Percentiles rank a stretch among this genome's conserved stretches.
phyloP scores from a whole-genome alignment of 2,329 filamentous ascomycete genomes.

The Penicillium sp. region DNA sequence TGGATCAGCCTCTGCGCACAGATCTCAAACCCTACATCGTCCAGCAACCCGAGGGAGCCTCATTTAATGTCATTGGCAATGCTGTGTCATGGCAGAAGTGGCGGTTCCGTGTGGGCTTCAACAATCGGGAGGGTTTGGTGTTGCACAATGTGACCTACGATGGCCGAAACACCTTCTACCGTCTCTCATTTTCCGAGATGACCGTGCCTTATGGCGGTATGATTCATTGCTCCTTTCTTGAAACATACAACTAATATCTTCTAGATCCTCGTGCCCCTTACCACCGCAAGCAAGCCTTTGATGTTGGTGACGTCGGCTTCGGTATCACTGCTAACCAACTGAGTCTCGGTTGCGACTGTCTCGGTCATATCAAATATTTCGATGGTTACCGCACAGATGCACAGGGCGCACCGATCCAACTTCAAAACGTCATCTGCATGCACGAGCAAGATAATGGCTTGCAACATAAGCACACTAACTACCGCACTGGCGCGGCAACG shows the following conservation, averaged over 20 bases:
- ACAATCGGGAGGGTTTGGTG: conserved; percentile 65
- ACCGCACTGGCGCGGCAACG: conserved; percentile 63
- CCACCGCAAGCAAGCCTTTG: conserved; percentile 70
- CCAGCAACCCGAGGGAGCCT: conserved; percentile 64
- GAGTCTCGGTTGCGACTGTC: conserved; percentile 68
- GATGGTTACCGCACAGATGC: conserved; percentile 58
- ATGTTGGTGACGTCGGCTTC: conserved; percentile 66
- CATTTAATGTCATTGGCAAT: conserved; percentile 59
- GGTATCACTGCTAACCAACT: conserved; percentile 69
- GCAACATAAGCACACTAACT: conserved; percentile 72
- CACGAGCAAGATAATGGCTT: conserved; percentile 71
- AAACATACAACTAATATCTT: neutral
- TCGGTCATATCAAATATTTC: conserved; percentile 69
- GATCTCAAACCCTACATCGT: conserved; percentile 66
- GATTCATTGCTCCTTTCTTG: neutral
- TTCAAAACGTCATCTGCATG: conserved; percentile 67
- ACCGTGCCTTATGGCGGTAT: conserved; percentile 50
- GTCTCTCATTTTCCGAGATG: conserved; percentile 67
- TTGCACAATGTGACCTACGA: conserved; percentile 67
- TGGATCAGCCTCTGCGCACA: conserved; percentile 63
- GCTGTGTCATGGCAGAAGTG: conserved; percentile 67
- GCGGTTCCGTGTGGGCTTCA: conserved; percentile 62
- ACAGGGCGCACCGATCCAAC: conserved; percentile 57
- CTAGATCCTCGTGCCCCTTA: conserved; percentile 64
- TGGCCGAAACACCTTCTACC: conserved; percentile 63